Evolutionary conservation across 495 filamentous ascomycete species (phyloP), one percentile per base, ranked within the genome.

Genomic region (Trichoderma asperelloides): DNA sequence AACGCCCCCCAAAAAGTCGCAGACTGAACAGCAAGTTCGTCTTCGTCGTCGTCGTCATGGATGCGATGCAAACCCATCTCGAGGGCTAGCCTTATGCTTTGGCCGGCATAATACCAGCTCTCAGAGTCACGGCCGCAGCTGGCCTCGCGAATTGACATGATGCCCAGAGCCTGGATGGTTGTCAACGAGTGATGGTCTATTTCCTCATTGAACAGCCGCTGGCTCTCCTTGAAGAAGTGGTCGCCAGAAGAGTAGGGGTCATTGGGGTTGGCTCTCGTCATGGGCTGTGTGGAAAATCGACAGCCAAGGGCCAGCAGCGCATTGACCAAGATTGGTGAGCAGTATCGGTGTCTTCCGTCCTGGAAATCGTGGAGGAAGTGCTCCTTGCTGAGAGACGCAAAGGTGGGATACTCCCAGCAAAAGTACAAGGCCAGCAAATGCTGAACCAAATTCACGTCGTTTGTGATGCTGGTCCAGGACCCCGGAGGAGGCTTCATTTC

Each of bases 321-420:
- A 69, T 92, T 94, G 28, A 94, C 86, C 2, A 96, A 77, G 9
- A 94, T 81, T 6, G 89, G 76, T 7, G 88, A 92, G 75, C 86
- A 93, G 72, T 89, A 90, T 49, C 86, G 81, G 62, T 78, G 69
- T 62, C 82, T 73, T 16, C 86, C 82, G 18, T 71, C 74, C 8
- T 71, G 69, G 70, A 90, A 87, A 71, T 92, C 90, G 30, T 82
- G 76, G 66, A 89, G 75, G 71, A 96, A 94, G 65, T 89, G 83
- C 62, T 87, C 85, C 64, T 91, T 88, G 66, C 86, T 87, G 47
- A 96, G 82, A 3, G 90, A 81, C 9, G 87, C 85, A 71, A 89
- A 87, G 65, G 86, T 89, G 2, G 90, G 89, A 69, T 93, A 90
- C 70, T 90, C 87, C 91, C 91, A 95, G 71, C 84, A 86, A 67